phyloP scores from a whole-genome alignment of 1,284 basidiomycete species.

The Ceratobasidium sp. region DNA sequence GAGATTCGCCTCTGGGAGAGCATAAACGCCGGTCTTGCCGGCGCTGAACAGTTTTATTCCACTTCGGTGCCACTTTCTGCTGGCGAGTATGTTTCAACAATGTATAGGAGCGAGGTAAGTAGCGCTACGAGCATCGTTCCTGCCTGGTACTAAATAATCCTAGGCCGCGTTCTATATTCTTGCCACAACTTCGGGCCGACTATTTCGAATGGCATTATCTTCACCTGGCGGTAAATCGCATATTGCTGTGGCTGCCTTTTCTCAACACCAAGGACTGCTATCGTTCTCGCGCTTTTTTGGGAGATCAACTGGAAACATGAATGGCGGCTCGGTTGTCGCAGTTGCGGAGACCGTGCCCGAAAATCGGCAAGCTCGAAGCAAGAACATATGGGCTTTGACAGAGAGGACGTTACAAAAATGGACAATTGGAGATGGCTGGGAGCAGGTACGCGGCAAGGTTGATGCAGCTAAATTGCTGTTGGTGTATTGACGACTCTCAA shows the following conservation, averaged over 20 bases:
- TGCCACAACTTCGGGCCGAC: constrained; percentile 70
- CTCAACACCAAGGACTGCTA: constrained; percentile 37
- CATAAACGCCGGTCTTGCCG: constrained; percentile 80
- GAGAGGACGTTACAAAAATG: constrained; percentile 45
- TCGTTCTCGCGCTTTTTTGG: constrained; percentile 44
- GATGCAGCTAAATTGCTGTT: not conserved
- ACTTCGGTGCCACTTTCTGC: constrained; percentile 63
- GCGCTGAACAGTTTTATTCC: constrained; percentile 73
- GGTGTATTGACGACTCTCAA: not conserved
- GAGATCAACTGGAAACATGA: not conserved
- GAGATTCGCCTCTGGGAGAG: constrained; percentile 81
- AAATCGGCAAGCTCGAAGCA: constrained; percentile 38
- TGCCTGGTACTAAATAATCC: not conserved
- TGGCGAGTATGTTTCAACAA: constrained; percentile 70
- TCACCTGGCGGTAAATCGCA: constrained; percentile 43
- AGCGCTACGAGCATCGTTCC: not conserved
- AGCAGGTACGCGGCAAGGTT: constrained; percentile 41
- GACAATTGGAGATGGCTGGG: constrained; percentile 45
- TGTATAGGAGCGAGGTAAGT: constrained; percentile 72
- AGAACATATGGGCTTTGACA: constrained; percentile 46
- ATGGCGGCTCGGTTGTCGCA: constrained; percentile 34
- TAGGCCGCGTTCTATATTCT: constrained; percentile 73
- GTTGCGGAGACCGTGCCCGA: constrained; percentile 38
- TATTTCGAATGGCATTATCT: constrained; percentile 68
- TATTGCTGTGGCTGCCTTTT: constrained; percentile 40